Percentiles rank a stretch among this genome's conserved stretches.
These are phyloP conservation scores for Mycena capillaripes DNA, from an alignment of 768 basidiomycete genomes.

Conservation along the genomic window DNA sequence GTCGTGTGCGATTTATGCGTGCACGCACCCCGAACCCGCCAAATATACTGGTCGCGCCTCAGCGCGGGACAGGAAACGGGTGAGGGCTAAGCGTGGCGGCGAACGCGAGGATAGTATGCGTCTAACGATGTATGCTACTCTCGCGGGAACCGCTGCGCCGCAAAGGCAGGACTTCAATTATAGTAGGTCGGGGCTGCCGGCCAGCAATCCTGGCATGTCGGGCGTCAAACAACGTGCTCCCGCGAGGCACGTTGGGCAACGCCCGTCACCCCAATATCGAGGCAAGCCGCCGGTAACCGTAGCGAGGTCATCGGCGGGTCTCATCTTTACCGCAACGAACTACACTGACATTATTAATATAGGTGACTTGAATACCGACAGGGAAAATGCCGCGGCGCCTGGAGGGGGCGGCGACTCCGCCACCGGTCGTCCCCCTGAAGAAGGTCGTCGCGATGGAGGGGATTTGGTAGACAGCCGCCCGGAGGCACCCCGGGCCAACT, in stretches of 20 bases:
- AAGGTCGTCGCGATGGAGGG: too few relatives aligned
- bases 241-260: neutral
- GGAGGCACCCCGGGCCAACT: too few relatives aligned
- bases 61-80: too few relatives aligned
- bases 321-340: neutral
- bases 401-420: conserved; percentile 21
- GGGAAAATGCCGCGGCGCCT: too few relatives aligned
- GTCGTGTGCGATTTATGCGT: too few relatives aligned
- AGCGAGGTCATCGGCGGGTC: neutral
- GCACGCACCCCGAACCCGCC: neutral
- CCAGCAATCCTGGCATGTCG: neutral
- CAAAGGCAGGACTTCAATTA: neutral
- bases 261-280: neutral
- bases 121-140: too few relatives aligned
- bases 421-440: conserved; percentile 15
- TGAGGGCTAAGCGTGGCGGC: too few relatives aligned
- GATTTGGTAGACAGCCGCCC: too few relatives aligned
- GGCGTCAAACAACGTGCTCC: neutral
- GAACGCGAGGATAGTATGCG: too few relatives aligned
- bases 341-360: neutral
- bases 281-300: too few relatives aligned
- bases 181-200: neutral
- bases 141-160: neutral
- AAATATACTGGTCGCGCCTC: too few relatives aligned
- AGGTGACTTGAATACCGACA: too few relatives aligned